Base-by-base conservation (phyloP, 129 eudicot genomes). In the Pittosporum tobira region DNA sequence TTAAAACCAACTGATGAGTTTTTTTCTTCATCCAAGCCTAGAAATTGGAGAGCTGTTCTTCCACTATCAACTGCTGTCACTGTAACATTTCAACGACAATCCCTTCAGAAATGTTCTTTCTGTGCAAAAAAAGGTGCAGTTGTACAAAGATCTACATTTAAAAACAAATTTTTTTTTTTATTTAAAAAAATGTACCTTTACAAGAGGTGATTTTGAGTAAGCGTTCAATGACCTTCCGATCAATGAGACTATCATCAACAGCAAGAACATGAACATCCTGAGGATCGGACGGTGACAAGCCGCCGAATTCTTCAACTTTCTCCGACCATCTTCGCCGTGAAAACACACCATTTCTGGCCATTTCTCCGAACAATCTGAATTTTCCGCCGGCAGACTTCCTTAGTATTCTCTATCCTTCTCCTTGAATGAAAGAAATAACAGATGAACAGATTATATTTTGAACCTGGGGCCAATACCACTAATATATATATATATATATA, bases 31-130 rank as follows among this genome's bases (percentile, higher is more conserved):
- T 81, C 88, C 24, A 85, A 71, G 12, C 97, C 97, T 22, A 89
- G 51, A 53, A 71, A 89, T 54, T 85, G 85, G 61, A 85, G 51
- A 64, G 97, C 97, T 77, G 88, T 85, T 66, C 72, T 71, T 50
- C 97, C 97, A 75, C 95, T 89, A 46, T 89, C 97, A 38, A 85
- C 97, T 19, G 93, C 85, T 48, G 97, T 89, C 1, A 89, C 97
- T 88, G 94, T 46, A 57, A 55, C 15, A 31, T 3, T 21, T 46
- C 56, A 63, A 36, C n/a, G 14, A 23, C 21, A 63, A 22, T 5
- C n/a, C 19, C 27, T 8, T 23, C 9, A 74, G 19, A 54, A 56
- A 54, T n/a, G 7, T 15, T 24, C 19, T 1, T 23, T 40, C 28
- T 0, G 2, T 2, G 13, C 4, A 54, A 23, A 29, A 16, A 23